A percentile compares a stretch with the other conserved stretches of the same genome.
These are phyloP conservation scores for Trametes sp. DNA, from an alignment of 1,284 basidiomycete species.

Conservation along the genomic window DNA sequence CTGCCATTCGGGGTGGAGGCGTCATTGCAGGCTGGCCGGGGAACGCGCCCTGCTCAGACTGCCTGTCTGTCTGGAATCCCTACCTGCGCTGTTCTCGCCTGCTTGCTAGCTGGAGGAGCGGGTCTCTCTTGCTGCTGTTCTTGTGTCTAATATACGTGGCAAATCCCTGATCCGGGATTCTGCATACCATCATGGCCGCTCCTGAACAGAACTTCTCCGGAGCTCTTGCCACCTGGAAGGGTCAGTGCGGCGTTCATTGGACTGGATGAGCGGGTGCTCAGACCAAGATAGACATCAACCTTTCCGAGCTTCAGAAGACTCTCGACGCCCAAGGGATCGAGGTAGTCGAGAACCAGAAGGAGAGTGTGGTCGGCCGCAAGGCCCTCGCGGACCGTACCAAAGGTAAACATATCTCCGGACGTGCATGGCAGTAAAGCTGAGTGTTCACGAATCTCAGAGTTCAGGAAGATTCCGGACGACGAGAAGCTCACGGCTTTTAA, in stretches of 20 bases:
- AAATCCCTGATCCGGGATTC: not conserved
- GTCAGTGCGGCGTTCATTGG: conserved; percentile 49
- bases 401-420: conserved; percentile 55
- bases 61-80: conserved; percentile 11
- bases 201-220: conserved; percentile 83
- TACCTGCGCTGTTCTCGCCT: conserved; percentile 2
- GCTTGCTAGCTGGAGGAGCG: conserved; percentile 18
- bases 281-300: conserved; percentile 74
- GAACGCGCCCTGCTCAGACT: conserved; percentile 11
- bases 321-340: conserved; percentile 91
- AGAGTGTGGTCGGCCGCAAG: conserved; percentile 93
- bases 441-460: conserved; percentile 70
- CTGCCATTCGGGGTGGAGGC: conserved; percentile 24
- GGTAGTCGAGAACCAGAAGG: conserved; percentile 97
- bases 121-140: conserved; percentile 23
- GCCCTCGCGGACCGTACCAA: conserved; percentile 92
- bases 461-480: conserved; percentile 89
- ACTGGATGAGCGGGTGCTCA: conserved; percentile 4
- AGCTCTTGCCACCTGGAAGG: conserved; percentile 88
- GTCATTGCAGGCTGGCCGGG: conserved; percentile 18
- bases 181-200: conserved; percentile 17
- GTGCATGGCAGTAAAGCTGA: not conserved
- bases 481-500: conserved; percentile 90
- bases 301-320: conserved; percentile 91
- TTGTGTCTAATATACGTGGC: not conserved